phyloP scores from a whole-genome alignment of 371 early-diverging fungal species.

The Rhizopus stolonifer region DNA sequence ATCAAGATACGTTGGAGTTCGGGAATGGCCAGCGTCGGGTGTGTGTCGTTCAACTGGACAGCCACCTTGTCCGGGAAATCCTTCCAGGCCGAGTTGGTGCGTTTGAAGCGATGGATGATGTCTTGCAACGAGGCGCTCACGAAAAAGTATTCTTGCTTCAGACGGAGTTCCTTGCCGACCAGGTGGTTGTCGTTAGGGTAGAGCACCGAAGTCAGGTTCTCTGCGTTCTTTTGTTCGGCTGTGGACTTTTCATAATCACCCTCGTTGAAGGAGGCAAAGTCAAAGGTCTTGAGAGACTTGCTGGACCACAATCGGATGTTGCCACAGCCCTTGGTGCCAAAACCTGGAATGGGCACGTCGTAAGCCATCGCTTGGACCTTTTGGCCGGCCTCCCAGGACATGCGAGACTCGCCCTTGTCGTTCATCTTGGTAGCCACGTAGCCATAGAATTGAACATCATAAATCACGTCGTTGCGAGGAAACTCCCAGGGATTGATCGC shows the following conservation, averaged over 20 bases:
- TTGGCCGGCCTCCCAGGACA: constrained; percentile 82
- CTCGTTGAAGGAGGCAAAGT: constrained; percentile 83
- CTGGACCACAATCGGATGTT: constrained; percentile 94
- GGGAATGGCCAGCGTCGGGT: constrained; percentile 81
- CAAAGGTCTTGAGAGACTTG: constrained; percentile 77
- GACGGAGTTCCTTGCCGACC: constrained; percentile 89
- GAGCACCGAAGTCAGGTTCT: constrained; percentile 86
- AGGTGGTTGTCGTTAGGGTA: constrained; percentile 95
- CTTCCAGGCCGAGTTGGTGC: constrained; percentile 74
- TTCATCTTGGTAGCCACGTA: constrained; percentile 68
- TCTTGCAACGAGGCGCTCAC: constrained; percentile 86
- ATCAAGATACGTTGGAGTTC: constrained; percentile 89
- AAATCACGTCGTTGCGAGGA: constrained; percentile 81
- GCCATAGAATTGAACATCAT: constrained; percentile 87
- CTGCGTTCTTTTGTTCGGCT: constrained; percentile 86
- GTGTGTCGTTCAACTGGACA: constrained; percentile 91
- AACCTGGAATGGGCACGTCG: constrained; percentile 92
- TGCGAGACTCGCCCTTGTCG: constrained; percentile 60
- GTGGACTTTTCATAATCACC: constrained; percentile 89
- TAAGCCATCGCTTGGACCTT: constrained; percentile 89
- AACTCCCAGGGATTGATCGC: constrained; percentile 92
- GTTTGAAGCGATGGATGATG: constrained; percentile 89
- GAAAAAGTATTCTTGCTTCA: constrained; percentile 95
- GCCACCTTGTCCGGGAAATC: constrained; percentile 90
- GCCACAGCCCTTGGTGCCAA: constrained; percentile 83